Conservation (phyloP, 225 moss, liverwort and hornwort species). For the Pseudisothecium myosuroides region DNA sequence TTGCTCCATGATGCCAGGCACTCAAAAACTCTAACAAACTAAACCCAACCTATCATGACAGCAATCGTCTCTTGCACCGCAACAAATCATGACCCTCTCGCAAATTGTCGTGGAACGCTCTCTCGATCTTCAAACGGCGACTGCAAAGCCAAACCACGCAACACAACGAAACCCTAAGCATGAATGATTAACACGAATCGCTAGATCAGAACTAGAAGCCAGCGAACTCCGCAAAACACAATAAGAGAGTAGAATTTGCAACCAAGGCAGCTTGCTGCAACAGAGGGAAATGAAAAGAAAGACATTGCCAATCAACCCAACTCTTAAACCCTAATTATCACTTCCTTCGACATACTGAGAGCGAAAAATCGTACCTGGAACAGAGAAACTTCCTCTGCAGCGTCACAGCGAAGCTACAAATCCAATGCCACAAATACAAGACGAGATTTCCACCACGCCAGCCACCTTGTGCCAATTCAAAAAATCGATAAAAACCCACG, state of each 20-base stretch:
- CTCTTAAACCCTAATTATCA: constrained; percentile 4
- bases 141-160: background rate
- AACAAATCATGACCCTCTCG: background rate
- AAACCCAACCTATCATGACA: background rate
- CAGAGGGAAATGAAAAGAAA: background rate
- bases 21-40: background rate
- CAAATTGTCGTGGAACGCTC: background rate
- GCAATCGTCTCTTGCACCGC: too few relatives aligned
- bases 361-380: background rate
- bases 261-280: background rate
- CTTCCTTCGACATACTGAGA: background rate
- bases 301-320: background rate
- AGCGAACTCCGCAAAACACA: background rate
- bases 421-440: background rate
- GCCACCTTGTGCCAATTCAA: background rate
- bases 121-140: background rate
- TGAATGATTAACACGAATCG: background rate
- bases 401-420: background rate
- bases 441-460: background rate
- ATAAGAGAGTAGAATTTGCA: background rate
- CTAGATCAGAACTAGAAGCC: background rate
- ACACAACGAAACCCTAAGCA: background rate
- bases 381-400: background rate
- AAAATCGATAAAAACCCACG: background rate
- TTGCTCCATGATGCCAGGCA: background rate